Base-by-base conservation (phyloP, 371 early-diverging fungal species). In the Chytridium lagenaria region DNA sequence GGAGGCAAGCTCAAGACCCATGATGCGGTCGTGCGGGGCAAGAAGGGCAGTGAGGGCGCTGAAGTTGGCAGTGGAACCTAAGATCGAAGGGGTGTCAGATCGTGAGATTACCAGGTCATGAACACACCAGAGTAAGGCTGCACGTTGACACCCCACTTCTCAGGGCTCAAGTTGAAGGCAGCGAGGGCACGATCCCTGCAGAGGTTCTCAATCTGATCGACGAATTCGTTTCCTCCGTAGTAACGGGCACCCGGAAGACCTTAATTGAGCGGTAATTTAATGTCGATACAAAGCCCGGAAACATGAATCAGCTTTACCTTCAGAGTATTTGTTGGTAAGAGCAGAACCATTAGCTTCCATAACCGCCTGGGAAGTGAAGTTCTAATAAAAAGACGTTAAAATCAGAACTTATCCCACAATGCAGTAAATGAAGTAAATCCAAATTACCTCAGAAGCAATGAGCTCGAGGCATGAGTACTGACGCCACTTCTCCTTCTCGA, bases 261-360 rank as follows among this genome's bases (percentile, higher is more conserved):
- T 73, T 44, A 19, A n/a, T n/a, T n/a, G n/a, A n/a, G n/a, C n/a
- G n/a, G 33, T 57, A 3, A 55, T 30, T 26, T 23, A 57, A 57
- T 69, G 5, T 22, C 7, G 36, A 30, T 23, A 44, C 7, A 37
- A 33, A 1, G 26, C 40, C 16, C 23, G 2, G 34, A 22, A 36
- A 2, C 0, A 30, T 12, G 16, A 5, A 10, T 12, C 26, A 16
- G 34, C 59, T 15, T 57, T 92, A 64, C 99, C 99, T 88, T 99
- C 99, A n/a, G 98, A 98, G 86, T 99, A 99, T 85, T 99, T 99
- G 93, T 99, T 99, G 83, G 97, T 97, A 88, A 99, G 91, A 50
- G 96, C 90, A 31, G 99, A 98, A 61, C 98, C 98, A 76, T 96
- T 91, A 36, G 97, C 98, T 72, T 97, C 95, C 95, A 99, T 95